A percentile compares a stretch with the other conserved stretches of the same genome.
These are phyloP conservation scores for Backusella morwellensis DNA, from an alignment of 192 early-diverging fungal species.

Conservation along the genomic window DNA sequence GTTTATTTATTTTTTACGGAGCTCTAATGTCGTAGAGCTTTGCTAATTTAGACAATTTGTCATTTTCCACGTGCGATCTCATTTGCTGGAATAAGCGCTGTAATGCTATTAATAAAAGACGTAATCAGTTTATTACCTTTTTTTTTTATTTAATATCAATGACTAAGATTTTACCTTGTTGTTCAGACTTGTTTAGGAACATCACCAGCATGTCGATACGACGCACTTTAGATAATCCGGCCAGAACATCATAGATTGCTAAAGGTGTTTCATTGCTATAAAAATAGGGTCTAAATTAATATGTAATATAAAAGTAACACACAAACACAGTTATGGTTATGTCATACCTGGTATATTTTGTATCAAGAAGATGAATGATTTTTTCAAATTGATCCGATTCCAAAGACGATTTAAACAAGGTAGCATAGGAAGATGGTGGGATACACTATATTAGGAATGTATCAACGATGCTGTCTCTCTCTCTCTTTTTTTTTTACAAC, in stretches of 20 bases:
- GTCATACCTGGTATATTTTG: conserved; percentile 30
- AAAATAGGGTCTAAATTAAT: not conserved
- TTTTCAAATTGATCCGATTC: conserved; percentile 51
- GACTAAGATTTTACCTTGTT: conserved; percentile 21
- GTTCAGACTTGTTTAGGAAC: conserved; percentile 22
- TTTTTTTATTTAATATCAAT: not conserved
- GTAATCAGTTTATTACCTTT: not conserved
- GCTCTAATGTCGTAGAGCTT: not conserved
- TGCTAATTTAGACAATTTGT: not conserved
- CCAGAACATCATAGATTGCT: conserved; percentile 16
- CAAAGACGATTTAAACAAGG: conserved; percentile 44
- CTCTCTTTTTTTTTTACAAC: not conserved
- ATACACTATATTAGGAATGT: conserved; percentile 34
- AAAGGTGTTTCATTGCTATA: conserved; percentile 13
- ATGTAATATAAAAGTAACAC: not conserved
- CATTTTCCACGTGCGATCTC: not conserved
- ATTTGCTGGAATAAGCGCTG: not conserved
- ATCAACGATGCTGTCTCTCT: not conserved
- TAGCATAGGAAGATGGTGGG: conserved; percentile 33
- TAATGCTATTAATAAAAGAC: not conserved
- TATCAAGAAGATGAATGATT: conserved; percentile 38
- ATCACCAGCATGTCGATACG: conserved; percentile 34
- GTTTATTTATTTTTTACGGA: not conserved
- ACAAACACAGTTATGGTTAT: not conserved
- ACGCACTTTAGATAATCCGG: conserved; percentile 19